A percentile compares a stretch with the other conserved stretches of the same genome.
These are phyloP conservation scores for Colletotrichum gigasporum DNA, from an alignment of 2,329 filamentous ascomycete genomes.

Conservation along the genomic window DNA sequence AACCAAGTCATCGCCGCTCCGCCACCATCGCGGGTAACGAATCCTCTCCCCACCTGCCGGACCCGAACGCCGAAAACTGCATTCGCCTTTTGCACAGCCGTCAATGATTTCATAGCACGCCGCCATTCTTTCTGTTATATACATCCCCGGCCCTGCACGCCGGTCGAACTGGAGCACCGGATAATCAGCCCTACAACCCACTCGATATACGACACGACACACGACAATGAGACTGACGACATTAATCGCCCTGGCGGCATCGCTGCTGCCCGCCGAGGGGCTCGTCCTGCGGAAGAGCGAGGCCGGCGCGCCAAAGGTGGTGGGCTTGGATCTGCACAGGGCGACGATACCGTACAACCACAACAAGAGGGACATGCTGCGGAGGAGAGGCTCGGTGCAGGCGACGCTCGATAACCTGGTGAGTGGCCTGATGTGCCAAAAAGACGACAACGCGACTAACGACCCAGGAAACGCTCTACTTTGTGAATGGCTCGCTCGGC, in stretches of 20 bases:
- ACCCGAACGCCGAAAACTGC: constrained; percentile 11
- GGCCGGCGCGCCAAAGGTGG: constrained; percentile 51
- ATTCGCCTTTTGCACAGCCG: not conserved
- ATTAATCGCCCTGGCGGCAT: constrained; percentile 41
- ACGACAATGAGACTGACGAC: constrained; percentile 47
- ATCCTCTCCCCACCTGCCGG: constrained; percentile 27
- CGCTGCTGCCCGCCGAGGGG: constrained; percentile 38
- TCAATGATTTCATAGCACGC: constrained; percentile 29
- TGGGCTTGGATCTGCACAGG: constrained; percentile 56
- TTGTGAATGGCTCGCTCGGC: constrained; percentile 69
- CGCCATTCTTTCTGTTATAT: constrained; percentile 12
- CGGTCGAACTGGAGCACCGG: not conserved
- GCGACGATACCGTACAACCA: constrained; percentile 34
- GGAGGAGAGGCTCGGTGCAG: constrained; percentile 54
- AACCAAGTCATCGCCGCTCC: constrained; percentile 20
- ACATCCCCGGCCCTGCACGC: not conserved
- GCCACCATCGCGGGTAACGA: constrained; percentile 31
- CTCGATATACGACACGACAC: not conserved
- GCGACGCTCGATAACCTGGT: constrained; percentile 67
- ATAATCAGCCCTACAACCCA: not conserved
- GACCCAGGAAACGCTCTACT: constrained; percentile 68
- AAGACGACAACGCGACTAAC: constrained; percentile 22
- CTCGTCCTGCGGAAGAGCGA: constrained; percentile 42
- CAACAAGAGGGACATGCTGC: constrained; percentile 33
- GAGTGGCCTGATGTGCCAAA: constrained; percentile 31